Conservation (phyloP, 805 yeast genomes). For the baker's yeast (Saccharomyces cerevisiae) region DNA sequence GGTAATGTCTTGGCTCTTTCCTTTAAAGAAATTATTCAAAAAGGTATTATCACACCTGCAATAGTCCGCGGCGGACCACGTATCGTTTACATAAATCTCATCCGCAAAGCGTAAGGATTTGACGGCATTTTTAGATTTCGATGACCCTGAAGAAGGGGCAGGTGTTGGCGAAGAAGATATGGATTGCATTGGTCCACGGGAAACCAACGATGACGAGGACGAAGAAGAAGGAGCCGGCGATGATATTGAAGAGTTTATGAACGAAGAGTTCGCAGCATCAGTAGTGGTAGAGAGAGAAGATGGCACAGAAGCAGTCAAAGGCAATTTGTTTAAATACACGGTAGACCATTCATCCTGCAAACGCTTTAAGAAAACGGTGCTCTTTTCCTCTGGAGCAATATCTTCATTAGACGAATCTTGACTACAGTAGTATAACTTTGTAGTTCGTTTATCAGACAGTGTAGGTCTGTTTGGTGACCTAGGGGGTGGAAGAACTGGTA, state of each 20-base stretch:
- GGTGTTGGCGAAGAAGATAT: background rate
- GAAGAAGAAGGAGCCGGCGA: background rate
- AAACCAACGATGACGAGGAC: background rate
- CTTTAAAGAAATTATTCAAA: slow-evolving; percentile 5
- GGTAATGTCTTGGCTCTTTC: slow-evolving; percentile 7
- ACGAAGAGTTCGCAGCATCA: background rate
- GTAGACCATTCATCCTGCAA: background rate
- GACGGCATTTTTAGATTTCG: background rate
- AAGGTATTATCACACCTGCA: slow-evolving; percentile 23
- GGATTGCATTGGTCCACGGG: background rate
- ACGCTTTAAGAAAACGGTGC: background rate
- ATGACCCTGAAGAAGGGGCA: background rate
- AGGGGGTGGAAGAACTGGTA: slow-evolving; percentile 3
- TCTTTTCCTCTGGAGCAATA: background rate
- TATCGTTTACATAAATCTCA: slow-evolving; percentile 23
- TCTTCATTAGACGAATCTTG: background rate
- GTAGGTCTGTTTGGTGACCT: slow-evolving; percentile 24
- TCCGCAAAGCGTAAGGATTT: slow-evolving; percentile 20
- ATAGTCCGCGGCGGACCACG: slow-evolving; percentile 25
- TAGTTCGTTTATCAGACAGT: slow-evolving; percentile 13
- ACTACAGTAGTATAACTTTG: slow-evolving; percentile 15
- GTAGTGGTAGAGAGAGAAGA: background rate
- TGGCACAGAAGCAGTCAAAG: background rate
- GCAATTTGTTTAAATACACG: background rate
- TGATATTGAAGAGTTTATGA: background rate